Base-by-base conservation (phyloP, 208 protist species). In the Crithidia thermophila region DNA sequence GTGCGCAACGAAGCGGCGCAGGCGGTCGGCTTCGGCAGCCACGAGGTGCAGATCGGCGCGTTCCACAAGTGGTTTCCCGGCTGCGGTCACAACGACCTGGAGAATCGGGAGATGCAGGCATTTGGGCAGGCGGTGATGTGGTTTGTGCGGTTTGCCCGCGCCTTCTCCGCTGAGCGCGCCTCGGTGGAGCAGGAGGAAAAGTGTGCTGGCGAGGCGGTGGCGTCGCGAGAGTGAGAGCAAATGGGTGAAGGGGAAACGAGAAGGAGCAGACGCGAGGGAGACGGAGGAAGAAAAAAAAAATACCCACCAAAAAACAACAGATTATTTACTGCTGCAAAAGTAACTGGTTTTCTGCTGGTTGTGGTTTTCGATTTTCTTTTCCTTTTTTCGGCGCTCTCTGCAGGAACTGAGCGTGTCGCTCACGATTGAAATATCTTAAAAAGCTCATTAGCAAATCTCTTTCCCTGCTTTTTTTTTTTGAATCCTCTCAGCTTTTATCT, bases 71-170 rank as follows among this genome's bases (percentile, higher is more conserved):
- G 82, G 78, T 75, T 91, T 20, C 31, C 70, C 10, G 73, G 72
- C 1, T 86, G 84, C 53, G 72, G 71, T 23, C 87, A 93, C 72
- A 93, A 93, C 74, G 62, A 93, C 72, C 84, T 93, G 20, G 78
- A 87, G 43, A 49, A 11, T 7, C 55, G 37, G 7, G 40, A 65
- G 30, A 28, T 39, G n/a, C n/a, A 64, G 23, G 21, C 34, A n/a
- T 85, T 81, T 42, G 28, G 63, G 11, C 9, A 51, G 13, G 46
- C 68, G 16, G n/a, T 90, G 1, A 51, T 34, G 34, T 58, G 61
- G 25, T 91, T 88, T 59, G 11, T 84, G 33, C 43, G 25, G 2
- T 78, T 77, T 59, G 23, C 43, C 9, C 40, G 47, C 25, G 61
- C 67, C 34, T 60, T 75, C 30, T 56, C 49, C 34, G 5, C 21